Percentiles rank a stretch among this genome's conserved stretches.
Evolutionary conservation across 2,329 filamentous ascomycete genomes (phyloP).

Genomic region (Exserohilum rostratum): DNA sequence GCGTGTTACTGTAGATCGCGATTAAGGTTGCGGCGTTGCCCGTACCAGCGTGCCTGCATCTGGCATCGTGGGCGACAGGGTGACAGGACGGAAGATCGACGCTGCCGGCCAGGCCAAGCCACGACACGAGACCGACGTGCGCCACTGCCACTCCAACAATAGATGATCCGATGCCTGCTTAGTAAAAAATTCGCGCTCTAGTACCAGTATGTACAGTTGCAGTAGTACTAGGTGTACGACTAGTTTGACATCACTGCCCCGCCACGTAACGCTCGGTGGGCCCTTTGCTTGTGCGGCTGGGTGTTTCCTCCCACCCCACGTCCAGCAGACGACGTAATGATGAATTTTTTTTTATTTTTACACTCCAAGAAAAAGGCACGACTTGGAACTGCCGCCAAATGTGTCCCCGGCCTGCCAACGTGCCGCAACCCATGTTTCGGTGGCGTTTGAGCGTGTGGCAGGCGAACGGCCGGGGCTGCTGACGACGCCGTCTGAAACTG

Average conservation of each 20-base stretch:
- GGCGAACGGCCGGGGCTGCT: constrained; percentile 27
- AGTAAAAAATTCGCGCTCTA: too few relatives aligned
- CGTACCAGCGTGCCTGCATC: background rate
- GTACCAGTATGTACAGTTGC: too few relatives aligned
- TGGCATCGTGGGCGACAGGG: background rate
- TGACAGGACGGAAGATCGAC: constrained; percentile 14
- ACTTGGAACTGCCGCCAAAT: background rate
- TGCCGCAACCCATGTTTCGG: constrained; percentile 32
- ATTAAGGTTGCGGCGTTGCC: background rate
- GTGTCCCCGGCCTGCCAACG: background rate
- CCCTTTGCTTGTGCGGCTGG: background rate
- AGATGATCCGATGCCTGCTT: constrained; percentile 2
- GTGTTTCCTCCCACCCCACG: background rate
- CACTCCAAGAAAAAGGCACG: background rate
- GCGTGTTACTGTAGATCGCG: constrained; percentile 1
- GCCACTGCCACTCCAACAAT: constrained; percentile 31
- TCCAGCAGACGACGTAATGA: too few relatives aligned
- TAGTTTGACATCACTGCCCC: constrained; percentile 18
- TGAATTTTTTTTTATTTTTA: background rate
- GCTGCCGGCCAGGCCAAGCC: constrained; percentile 9
- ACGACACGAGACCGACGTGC: constrained; percentile 1
- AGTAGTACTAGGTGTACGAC: background rate
- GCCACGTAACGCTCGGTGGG: constrained; percentile 4
- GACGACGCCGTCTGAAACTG: constrained; percentile 47
- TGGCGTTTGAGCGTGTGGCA: constrained; percentile 25